These are phyloP conservation scores for Bonia amplexicaulis DNA, from an alignment of 176 grass and related monocot genomes.

Conservation along the genomic window DNA sequence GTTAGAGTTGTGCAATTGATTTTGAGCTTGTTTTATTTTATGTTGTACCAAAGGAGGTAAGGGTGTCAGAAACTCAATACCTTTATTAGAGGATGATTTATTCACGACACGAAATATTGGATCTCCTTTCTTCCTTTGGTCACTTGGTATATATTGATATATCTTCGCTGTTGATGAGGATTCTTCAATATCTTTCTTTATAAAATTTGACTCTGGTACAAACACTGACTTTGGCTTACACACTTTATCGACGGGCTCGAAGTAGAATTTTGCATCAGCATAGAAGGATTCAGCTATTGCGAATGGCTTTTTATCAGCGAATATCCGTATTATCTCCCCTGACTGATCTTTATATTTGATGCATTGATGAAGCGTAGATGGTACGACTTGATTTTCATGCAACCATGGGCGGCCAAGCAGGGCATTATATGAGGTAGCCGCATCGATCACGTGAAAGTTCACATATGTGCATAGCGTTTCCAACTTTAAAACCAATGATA, in stretches of 20 bases:
- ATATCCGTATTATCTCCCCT: background rate
- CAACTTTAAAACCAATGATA: background rate
- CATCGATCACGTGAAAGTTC: background rate
- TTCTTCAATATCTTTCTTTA: rapidly evolving
- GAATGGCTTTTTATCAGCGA: background rate
- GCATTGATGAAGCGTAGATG: background rate
- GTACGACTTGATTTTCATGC: background rate
- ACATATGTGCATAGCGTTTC: background rate
- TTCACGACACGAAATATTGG: background rate
- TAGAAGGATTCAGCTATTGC: background rate
- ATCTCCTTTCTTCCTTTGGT: background rate
- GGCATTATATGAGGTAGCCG: background rate
- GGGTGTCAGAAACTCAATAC: background rate
- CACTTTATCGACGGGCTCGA: background rate
- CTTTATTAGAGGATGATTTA: background rate
- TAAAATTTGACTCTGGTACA: background rate
- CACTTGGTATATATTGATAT: background rate
- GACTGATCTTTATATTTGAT: background rate
- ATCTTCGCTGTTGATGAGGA: background rate
- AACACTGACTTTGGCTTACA: background rate
- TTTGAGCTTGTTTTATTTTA: background rate
- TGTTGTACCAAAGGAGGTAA: background rate
- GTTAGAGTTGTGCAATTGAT: background rate
- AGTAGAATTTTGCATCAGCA: background rate
- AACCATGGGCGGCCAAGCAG: background rate